phyloP scores from a whole-genome alignment of 73 alveolate species.

The Symbiodinium natans region DNA sequence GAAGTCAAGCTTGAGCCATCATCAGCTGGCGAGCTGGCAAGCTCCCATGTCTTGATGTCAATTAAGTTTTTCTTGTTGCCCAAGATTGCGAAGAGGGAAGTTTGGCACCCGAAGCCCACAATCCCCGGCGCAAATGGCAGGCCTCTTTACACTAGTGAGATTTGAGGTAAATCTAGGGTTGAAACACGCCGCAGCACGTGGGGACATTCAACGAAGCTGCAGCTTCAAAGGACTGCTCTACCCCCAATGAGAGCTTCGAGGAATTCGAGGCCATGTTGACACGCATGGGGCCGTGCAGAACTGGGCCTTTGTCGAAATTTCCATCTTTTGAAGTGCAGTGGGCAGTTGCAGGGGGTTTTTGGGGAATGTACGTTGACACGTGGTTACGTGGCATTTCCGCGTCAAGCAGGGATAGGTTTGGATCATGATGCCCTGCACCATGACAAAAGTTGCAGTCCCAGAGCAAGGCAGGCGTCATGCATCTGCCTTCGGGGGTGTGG shows the following conservation, averaged over 20 bases:
- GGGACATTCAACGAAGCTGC: neutral
- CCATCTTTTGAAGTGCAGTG: neutral
- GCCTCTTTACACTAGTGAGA: neutral
- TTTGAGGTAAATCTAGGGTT: neutral
- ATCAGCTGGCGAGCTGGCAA: neutral
- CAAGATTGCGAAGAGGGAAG: neutral
- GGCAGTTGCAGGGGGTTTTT: neutral
- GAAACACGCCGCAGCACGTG: neutral
- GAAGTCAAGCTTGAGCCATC: too few relatives aligned
- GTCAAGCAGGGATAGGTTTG: too few relatives aligned
- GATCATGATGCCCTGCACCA: neutral
- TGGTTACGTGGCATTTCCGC: neutral
- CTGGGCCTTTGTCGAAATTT: neutral
- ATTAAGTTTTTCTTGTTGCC: neutral
- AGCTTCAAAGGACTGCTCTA: neutral
- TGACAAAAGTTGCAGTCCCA: neutral
- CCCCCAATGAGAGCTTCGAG: neutral
- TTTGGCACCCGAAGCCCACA: neutral
- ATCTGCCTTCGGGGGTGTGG: neutral
- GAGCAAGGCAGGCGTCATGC: neutral
- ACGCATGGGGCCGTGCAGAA: neutral
- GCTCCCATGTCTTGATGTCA: neutral
- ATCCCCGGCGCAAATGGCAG: neutral
- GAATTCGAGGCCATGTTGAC: neutral
- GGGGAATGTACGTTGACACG: neutral